Evolutionary conservation across 148 eudicot genomes (phyloP).

Genomic region (Polygonum maritimum): DNA sequence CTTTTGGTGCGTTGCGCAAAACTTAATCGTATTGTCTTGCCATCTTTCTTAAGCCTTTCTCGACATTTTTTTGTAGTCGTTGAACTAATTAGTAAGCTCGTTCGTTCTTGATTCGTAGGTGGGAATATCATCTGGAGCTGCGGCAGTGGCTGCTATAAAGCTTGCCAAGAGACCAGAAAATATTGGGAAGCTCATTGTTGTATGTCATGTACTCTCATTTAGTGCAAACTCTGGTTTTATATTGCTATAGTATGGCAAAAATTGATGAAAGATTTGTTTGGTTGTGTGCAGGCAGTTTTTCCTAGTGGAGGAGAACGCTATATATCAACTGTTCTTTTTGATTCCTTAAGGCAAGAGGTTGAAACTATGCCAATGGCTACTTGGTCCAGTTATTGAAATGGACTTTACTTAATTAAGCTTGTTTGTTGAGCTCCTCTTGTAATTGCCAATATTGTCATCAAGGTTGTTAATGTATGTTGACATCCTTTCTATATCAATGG

Average conservation of each 20-base stretch:
- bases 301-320: constrained; percentile 41
- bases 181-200: constrained; percentile 67
- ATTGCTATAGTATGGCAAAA: neutral
- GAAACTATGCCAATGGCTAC: constrained; percentile 23
- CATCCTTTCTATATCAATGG: neutral
- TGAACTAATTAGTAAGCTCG: neutral
- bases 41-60: too few relatives aligned
- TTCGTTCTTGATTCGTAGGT: constrained; percentile 27
- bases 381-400: neutral
- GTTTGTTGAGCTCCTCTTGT: neutral
- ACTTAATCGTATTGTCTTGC: neutral
- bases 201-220: constrained; percentile 21
- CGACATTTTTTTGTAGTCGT: neutral
- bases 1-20: constrained; percentile 29
- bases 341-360: constrained; percentile 30
- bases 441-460: too few relatives aligned
- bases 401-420: too few relatives aligned
- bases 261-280: neutral
- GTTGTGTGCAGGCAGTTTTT: constrained; percentile 20
- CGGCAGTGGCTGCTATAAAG: constrained; percentile 61
- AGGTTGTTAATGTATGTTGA: neutral
- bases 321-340: constrained; percentile 36
- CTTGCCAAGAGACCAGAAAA: constrained; percentile 58
- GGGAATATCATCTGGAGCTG: constrained; percentile 92
- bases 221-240: neutral